Conservation (phyloP, 2,329 filamentous ascomycete genomes). For the Purpureocillium takamizusanense region DNA sequence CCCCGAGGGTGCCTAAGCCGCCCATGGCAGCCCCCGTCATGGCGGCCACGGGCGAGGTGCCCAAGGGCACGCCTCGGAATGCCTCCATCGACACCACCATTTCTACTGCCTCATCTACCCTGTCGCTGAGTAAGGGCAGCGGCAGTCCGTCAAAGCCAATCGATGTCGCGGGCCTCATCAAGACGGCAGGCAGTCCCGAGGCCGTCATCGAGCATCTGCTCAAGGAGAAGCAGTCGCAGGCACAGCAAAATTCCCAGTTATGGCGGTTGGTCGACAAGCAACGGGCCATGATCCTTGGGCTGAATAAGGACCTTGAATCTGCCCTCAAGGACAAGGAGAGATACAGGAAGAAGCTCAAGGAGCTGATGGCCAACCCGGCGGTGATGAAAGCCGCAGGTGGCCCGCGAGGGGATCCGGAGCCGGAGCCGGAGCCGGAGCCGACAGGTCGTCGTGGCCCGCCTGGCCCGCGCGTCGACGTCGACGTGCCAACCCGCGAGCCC, state of each 20-base stretch:
- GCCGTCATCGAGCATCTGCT: constrained; percentile 80
- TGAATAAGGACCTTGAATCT: constrained; percentile 90
- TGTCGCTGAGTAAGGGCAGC: constrained; percentile 41
- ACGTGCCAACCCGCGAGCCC: constrained; percentile 5
- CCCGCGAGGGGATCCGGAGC: constrained; percentile 8
- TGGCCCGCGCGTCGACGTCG: constrained; percentile 15
- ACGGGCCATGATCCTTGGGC: constrained; percentile 79
- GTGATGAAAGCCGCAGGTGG: constrained; percentile 18
- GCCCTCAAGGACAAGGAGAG: constrained; percentile 90
- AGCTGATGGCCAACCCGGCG: constrained; percentile 42
- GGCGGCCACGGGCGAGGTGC: constrained; percentile 28
- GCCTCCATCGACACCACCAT: constrained; percentile 92
- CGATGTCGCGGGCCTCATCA: constrained; percentile 72
- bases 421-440: constrained; percentile 3
- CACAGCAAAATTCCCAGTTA: constrained; percentile 83
- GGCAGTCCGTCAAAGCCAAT: constrained; percentile 53
- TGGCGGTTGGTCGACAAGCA: constrained; percentile 98
- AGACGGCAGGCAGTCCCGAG: constrained; percentile 80
- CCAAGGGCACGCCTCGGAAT: constrained; percentile 51
- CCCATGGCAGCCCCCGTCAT: constrained; percentile 39
- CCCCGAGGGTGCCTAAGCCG: constrained; percentile 21
- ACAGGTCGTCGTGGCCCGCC: constrained; percentile 4
- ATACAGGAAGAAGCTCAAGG: constrained; percentile 85
- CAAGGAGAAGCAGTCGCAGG: constrained; percentile 83
- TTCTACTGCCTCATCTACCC: constrained; percentile 60